phyloP scores from a whole-genome alignment of 176 grass and related monocot species.

The Cenchrus purpureus region DNA sequence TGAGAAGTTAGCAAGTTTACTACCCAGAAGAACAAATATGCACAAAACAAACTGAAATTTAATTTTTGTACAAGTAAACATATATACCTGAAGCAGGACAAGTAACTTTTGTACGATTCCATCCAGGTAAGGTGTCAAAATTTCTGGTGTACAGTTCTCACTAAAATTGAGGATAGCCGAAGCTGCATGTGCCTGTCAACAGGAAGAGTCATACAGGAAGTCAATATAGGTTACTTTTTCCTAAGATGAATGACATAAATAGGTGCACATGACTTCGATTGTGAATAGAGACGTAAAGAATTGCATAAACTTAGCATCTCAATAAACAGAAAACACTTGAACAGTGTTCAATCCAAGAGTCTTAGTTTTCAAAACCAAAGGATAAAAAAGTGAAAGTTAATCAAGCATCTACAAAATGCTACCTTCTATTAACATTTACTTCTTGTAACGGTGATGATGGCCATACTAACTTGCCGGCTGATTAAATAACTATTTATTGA shows the following conservation, averaged over 20 bases:
- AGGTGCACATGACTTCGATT: not conserved
- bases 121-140: slow-evolving; percentile 93
- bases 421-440: not conserved
- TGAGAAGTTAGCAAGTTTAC: slow-evolving; percentile 24
- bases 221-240: slow-evolving; percentile 6
- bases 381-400: not conserved
- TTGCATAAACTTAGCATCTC: not conserved
- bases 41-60: slow-evolving; percentile 8
- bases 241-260: slow-evolving; percentile 10
- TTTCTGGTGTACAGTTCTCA: slow-evolving; percentile 96
- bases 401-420: not conserved
- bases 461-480: not conserved
- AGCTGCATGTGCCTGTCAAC: slow-evolving; percentile 86
- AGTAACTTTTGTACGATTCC: slow-evolving; percentile 96
- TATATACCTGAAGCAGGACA: slow-evolving; percentile 81
- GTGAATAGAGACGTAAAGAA: not conserved
- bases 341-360: not conserved
- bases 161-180: slow-evolving; percentile 97
- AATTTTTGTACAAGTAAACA: not conserved
- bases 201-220: slow-evolving; percentile 15
- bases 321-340: not conserved
- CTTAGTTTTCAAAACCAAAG: slow-evolving; percentile 14
- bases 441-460: not conserved
- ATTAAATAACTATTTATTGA: slow-evolving; percentile 14
- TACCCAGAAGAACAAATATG: slow-evolving; percentile 23